A percentile compares a stretch with the other conserved stretches of the same genome.
Conservation (phyloP, 495 filamentous ascomycete species). For the Cercophora sp. region DNA sequence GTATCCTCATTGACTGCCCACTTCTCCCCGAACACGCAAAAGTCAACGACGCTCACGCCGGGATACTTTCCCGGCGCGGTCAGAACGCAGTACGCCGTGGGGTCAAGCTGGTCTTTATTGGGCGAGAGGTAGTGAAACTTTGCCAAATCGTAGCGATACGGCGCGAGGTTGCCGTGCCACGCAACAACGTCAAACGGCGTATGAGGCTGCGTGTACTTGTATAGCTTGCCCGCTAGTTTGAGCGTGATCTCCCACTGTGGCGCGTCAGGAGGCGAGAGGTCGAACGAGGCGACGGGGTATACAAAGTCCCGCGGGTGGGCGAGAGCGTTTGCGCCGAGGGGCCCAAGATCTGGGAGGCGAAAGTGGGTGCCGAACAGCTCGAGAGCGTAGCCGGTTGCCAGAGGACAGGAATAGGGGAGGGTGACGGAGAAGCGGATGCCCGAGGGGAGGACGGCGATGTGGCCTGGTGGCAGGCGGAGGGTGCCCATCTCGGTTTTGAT, state of each 20-base stretch:
- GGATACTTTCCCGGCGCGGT: slow-evolving; percentile 55
- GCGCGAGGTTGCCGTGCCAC: slow-evolving; percentile 68
- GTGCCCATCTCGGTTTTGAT: slow-evolving; percentile 64
- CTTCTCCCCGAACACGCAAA: slow-evolving; percentile 70
- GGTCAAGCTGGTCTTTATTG: slow-evolving; percentile 68
- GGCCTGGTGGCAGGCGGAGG: slow-evolving; percentile 56
- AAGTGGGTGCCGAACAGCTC: slow-evolving; percentile 66
- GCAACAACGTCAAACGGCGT: slow-evolving; percentile 77
- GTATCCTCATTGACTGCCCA: slow-evolving; percentile 65
- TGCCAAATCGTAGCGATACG: slow-evolving; percentile 73
- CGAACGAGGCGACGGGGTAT: slow-evolving; percentile 62
- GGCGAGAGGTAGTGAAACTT: slow-evolving; percentile 69
- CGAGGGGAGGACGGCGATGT: slow-evolving; percentile 66
- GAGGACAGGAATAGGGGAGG: not conserved
- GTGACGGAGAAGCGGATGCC: slow-evolving; percentile 61
- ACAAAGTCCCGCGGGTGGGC: slow-evolving; percentile 72
- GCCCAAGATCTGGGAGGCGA: slow-evolving; percentile 65
- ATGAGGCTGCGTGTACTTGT: slow-evolving; percentile 58
- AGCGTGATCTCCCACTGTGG: slow-evolving; percentile 50
- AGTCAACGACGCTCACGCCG: slow-evolving; percentile 66
- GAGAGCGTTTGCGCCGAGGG: slow-evolving; percentile 68
- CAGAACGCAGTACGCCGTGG: slow-evolving; percentile 68
- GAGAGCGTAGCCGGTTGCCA: slow-evolving; percentile 57
- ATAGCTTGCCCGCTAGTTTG: slow-evolving; percentile 65
- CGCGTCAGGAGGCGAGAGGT: slow-evolving; percentile 32